Evolutionary conservation across 139 green algal genomes (phyloP), one percentile per base, ranked within the genome.

Genomic region (Pycnococcus provasolii): DNA sequence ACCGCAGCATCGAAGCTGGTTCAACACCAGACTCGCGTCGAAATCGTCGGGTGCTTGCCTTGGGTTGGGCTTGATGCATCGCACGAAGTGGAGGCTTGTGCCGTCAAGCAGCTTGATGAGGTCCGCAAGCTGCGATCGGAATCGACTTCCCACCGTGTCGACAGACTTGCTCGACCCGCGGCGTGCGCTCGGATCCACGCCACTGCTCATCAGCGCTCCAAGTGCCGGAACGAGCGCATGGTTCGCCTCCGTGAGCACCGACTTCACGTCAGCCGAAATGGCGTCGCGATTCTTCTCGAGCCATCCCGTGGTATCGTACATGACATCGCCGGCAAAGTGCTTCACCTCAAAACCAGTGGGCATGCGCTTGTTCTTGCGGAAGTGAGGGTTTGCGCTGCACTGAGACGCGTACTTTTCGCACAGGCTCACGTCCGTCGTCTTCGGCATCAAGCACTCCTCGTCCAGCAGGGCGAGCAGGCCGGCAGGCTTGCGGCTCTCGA

Each of bases 41-140:
- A 67, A 67, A 42, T 43, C 40, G 40, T n/a, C 37, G 8, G 70
- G 70, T 7, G 15, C 43, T 8, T 62, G 55, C 41, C 39, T 15
- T 11, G 11, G 15, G 64, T 76, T 76, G 26, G 70, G 70, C 70
- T 76, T 76, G 2, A 76, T 76, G 70, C 70, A 76, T 13, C 70
- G 70, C 13, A 76, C 61, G 47, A 71, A 76, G 53, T 71, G 64
- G 39, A 66, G 70, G 44, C 42, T 37, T 39, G 42, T 70, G 62
- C 1, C 80, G 73, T 89, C 85, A 47, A 95, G 84, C 52, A 77
- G 73, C 0, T 62, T 40, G 4, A 95, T 76, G 8, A 95, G 78
- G 67, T 88, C 84, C 7, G 75, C 70, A 42, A 95, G 80, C 77
- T 95, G 88, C 42, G 77, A 77, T 0, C 77, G 68, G 74, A 94